Evolutionary conservation across 352 stramenopile species (phyloP), one percentile per base, ranked within the genome.

Genomic region (Phytophthora chlamydospora): DNA sequence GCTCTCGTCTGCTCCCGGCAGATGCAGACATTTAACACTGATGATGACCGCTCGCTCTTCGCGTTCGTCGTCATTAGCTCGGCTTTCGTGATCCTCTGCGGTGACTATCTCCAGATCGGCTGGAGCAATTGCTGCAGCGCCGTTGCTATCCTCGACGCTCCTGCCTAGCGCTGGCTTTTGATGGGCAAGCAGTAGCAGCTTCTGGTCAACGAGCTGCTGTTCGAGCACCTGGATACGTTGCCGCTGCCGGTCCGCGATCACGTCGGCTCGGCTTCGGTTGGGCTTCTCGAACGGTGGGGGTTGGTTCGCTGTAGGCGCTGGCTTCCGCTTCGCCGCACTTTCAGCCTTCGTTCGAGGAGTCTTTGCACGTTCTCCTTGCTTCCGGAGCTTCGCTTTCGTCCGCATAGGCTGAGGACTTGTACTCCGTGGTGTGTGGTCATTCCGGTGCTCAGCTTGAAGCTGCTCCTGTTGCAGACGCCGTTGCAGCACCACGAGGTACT

Each of bases 181-280:
- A 58, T 73, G 61, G 31, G 46, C 66, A 17, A 88, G 29, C 19
- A 72, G 48, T 29, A 78, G 55, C 51, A 86, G 42, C 44, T 78
- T 83, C 58, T 88, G 73, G 45, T 89, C 82, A 44, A 85, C 46
- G 32, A 91, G 66, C 56, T 91, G 80, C 57, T 91, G 78, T 62
- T 89, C 68, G 10, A 91, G 60, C 21, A 89, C 68, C 13, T 68
- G 58, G 27, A 91, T 79, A 19, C 79, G 77, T 52, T 87, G 71
- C 16, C 78, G 74, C 35, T 89, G 76, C 1, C 79, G 75, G 32
- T 71, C 42, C 14, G 68, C 41, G 27, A 78, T 38, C 35, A 75
- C 49, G 6, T 78, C 69, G 6, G 52, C 35, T 17, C 42, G 64
- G 41, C 8, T 58, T 55, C 45, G 64, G 24, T 33, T 31, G 14